These are phyloP conservation scores for Xylariaceae sp. DNA, from an alignment of 2,329 filamentous ascomycete species.

Conservation along the genomic window DNA sequence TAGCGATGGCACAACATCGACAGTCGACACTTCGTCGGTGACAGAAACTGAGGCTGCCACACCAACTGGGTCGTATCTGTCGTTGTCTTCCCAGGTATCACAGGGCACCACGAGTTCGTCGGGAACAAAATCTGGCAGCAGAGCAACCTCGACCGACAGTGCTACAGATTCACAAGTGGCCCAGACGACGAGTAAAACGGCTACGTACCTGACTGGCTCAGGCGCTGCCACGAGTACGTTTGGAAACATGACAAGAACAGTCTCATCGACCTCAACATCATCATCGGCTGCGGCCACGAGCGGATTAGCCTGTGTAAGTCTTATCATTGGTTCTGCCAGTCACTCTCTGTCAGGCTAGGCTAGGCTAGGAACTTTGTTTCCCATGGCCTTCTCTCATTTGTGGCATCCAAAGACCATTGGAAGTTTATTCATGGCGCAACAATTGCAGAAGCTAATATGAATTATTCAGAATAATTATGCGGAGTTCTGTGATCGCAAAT, in stretches of 20 bases:
- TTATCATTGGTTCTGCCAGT: too few relatives aligned
- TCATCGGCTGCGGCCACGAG: slow-evolving; percentile 1
- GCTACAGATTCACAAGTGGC: slow-evolving; percentile 20
- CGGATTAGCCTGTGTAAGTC: too few relatives aligned
- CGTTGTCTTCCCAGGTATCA: slow-evolving; percentile 41
- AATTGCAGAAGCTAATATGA: neutral
- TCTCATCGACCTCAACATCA: slow-evolving; percentile 40
- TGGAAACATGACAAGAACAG: slow-evolving; percentile 38
- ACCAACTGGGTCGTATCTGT: slow-evolving; percentile 43
- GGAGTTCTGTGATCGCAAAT: slow-evolving; percentile 72
- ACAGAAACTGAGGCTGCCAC: slow-evolving; percentile 30
- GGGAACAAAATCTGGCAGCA: neutral
- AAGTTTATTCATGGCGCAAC: neutral
- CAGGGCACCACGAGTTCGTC: slow-evolving; percentile 27
- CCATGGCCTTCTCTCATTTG: too few relatives aligned
- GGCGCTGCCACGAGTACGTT: slow-evolving; percentile 42
- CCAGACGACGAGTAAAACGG: slow-evolving; percentile 19
- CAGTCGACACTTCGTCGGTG: slow-evolving; percentile 31
- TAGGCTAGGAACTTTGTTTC: too few relatives aligned
- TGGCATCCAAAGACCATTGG: too few relatives aligned
- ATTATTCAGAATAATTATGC: slow-evolving; percentile 58
- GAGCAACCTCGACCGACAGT: slow-evolving; percentile 27
- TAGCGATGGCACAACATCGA: slow-evolving; percentile 35
- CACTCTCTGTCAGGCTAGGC: too few relatives aligned
- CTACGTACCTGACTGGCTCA: slow-evolving; percentile 45